Conservation (phyloP, 169 alveolate species). For the Babesia gibsoni region DNA sequence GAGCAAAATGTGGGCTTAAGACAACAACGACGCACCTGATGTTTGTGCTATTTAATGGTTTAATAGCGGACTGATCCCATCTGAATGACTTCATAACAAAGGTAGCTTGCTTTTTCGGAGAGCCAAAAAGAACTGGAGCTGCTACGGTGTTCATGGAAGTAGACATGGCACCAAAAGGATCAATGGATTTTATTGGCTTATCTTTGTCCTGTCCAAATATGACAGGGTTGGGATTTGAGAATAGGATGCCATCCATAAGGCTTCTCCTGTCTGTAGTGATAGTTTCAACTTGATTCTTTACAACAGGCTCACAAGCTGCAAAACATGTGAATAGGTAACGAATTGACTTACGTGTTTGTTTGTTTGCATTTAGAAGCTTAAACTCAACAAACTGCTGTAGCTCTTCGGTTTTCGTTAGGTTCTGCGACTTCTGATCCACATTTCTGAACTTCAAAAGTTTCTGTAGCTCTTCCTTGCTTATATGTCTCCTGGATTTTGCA, state of each 20-base stretch:
- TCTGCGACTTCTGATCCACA: not conserved
- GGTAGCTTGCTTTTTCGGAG: constrained; percentile 37
- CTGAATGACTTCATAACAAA: constrained; percentile 58
- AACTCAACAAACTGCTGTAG: constrained; percentile 30
- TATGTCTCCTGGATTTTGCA: constrained; percentile 2
- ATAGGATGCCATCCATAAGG: constrained; percentile 10
- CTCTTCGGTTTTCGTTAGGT: constrained; percentile 27
- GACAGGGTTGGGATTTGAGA: not conserved
- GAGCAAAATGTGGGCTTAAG: not conserved
- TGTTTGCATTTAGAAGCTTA: constrained; percentile 5
- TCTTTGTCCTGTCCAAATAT: constrained; percentile 8
- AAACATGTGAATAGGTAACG: not conserved
- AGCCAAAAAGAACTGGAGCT: not conserved
- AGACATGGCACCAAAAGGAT: constrained; percentile 8
- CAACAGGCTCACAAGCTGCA: constrained; percentile 3
- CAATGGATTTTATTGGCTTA: not conserved
- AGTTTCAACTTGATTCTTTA: constrained; percentile 11
- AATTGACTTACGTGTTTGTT: not conserved
- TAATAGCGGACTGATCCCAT: constrained; percentile 48
- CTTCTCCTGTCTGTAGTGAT: not conserved
- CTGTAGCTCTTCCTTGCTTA: constrained; percentile 32
- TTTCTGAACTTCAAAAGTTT: constrained; percentile 32
- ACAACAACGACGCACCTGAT: constrained; percentile 36
- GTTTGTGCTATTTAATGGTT: constrained; percentile 51
- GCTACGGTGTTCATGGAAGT: not conserved